Evolutionary conservation across 106 monocot genomes (phyloP), one percentile per base, ranked within the genome.

Genomic region (Narthecium ossifragum): DNA sequence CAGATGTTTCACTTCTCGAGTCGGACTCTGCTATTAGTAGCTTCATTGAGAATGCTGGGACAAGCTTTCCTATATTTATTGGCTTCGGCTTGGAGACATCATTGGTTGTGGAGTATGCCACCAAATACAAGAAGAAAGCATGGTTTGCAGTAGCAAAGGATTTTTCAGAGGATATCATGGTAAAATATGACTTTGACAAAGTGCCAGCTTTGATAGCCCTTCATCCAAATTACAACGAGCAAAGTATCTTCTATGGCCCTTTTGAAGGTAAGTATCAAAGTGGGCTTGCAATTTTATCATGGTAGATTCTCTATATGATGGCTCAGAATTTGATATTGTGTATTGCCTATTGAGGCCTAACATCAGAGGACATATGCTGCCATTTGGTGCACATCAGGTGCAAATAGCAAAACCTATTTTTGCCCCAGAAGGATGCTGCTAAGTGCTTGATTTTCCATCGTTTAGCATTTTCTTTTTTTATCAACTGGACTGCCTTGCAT

Each of bases 121-220:
- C 26, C 32, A 81, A 81, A 57, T 90, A 80, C 76, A 96, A 90
- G 84, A 80, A 83, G 56, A 90, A 79, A 53, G 67, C 90, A 13
- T 96, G 96, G 96, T 96, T 96, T 80, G 62, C 90, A 71, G 81
- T 84, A 24, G 81, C 86, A 48, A 86, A 78, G 57, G 90, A 75
- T 84, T 86, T 86, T 61, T 90, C 96, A 17, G 90, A 96, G 59
- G 96, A 96, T 22, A 64, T 79, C 39, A 96, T 96, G 96, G 55
- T 87, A 55, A 48, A 57, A 20, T 96, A 86, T 79, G 90, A 96
- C 75, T 90, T 96, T 76, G 86, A 96, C 61, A 90, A 96, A 63
- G 83, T 76, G 54, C 90, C 96, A 15, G 96, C 90, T 51, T 65
- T 96, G 65, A 84, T 96, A 39, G 60, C 83, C 14, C 57, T 81